Percentiles rank a stretch among this genome's conserved stretches.
phyloP scores from a whole-genome alignment of 2,329 filamentous ascomycete genomes.

The Sordariomycetes sp. region DNA sequence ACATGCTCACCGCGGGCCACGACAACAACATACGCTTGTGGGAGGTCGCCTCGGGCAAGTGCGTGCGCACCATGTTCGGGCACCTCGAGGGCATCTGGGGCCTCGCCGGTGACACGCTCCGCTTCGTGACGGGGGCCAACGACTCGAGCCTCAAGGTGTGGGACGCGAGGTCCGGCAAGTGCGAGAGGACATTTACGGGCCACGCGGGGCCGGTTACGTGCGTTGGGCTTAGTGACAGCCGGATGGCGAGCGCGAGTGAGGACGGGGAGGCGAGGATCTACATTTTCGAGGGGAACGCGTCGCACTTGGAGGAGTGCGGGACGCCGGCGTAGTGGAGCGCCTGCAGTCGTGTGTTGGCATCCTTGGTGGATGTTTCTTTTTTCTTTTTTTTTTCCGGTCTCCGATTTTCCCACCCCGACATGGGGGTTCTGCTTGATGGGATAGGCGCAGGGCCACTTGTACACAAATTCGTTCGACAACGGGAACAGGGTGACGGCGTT shows the following conservation, averaged over 20 bases:
- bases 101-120: constrained; percentile 74
- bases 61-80: constrained; percentile 86
- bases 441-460: neutral
- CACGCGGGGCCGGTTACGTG: constrained; percentile 88
- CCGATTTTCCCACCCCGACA: too few species aligned
- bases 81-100: constrained; percentile 96
- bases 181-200: constrained; percentile 83
- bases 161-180: constrained; percentile 84
- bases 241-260: constrained; percentile 84
- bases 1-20: constrained; percentile 85
- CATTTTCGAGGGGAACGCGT: constrained; percentile 47
- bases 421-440: neutral
- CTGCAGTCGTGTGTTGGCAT: neutral
- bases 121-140: constrained; percentile 80
- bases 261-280: constrained; percentile 85
- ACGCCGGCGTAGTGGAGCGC: constrained; percentile 29
- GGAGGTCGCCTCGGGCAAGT: constrained; percentile 73
- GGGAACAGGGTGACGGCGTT: neutral
- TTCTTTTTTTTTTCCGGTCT: neutral
- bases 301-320: constrained; percentile 31
- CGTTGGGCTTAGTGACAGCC: constrained; percentile 77
- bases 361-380: neutral
- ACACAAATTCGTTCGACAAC: neutral
- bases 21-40: constrained; percentile 88
- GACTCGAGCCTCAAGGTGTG: constrained; percentile 90